phyloP scores from a whole-genome alignment of 768 basidiomycete genomes.

The Suillus spraguei region DNA sequence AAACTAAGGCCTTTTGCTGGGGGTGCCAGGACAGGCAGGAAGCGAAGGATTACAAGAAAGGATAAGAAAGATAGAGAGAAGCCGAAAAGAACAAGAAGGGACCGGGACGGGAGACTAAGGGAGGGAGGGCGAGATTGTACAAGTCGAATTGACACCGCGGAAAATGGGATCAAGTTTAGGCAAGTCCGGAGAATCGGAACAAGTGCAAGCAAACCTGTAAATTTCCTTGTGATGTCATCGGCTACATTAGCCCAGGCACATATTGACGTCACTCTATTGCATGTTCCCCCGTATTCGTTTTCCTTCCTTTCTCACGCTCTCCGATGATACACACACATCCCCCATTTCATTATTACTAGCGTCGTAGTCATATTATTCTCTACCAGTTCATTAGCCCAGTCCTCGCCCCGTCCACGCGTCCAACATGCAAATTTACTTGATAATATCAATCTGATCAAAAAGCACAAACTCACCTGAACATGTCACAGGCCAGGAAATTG shows the following conservation, averaged over 20 bases:
- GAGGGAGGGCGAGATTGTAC: conserved; percentile 5
- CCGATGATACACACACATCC: neutral
- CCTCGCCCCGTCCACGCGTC: conserved; percentile 3
- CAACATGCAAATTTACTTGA: conserved; percentile 87
- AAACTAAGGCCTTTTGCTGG: neutral
- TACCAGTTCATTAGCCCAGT: neutral
- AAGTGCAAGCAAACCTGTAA: neutral
- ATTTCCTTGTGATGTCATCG: conserved; percentile 32
- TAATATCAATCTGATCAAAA: conserved; percentile 77
- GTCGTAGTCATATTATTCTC: neutral
- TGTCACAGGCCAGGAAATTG: neutral
- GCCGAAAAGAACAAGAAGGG: neutral
- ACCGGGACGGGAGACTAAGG: neutral
- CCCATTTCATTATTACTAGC: conserved; percentile 1
- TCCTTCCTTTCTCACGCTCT: conserved; percentile 16
- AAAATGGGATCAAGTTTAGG: conserved; percentile 11
- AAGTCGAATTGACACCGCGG: conserved; percentile 18
- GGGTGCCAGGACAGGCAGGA: neutral
- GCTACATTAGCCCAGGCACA: conserved; percentile 16
- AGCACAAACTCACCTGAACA: neutral
- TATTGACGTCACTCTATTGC: conserved; percentile 26
- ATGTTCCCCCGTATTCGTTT: conserved; percentile 15
- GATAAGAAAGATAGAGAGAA: conserved; percentile 6
- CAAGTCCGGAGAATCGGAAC: conserved; percentile 26
- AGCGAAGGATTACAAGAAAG: neutral